These are phyloP conservation scores for Cytospora chrysosperma DNA, from an alignment of 2,329 filamentous ascomycete species.

Conservation along the genomic window DNA sequence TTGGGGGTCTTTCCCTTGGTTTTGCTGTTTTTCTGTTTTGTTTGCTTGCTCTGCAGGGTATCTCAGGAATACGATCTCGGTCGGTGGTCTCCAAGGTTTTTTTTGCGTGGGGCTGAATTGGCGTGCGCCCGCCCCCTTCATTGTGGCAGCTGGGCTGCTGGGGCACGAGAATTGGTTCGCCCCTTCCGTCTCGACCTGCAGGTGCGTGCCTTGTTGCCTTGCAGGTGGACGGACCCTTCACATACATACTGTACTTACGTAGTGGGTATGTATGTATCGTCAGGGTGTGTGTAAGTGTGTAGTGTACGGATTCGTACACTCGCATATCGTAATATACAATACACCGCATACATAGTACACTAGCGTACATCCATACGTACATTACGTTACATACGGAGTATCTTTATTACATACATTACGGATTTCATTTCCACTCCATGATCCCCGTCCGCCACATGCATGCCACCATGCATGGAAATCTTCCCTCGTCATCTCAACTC, in stretches of 20 bases:
- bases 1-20: no score
- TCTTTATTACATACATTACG: background rate
- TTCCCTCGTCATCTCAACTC: background rate
- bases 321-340: no score
- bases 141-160: background rate
- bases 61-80: background rate
- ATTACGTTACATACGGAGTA: background rate
- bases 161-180: background rate
- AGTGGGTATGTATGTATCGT: background rate
- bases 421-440: no score
- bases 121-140: background rate
- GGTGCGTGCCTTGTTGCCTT: background rate
- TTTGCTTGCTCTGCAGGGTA: background rate
- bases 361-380: background rate
- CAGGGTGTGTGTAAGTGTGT: no score
- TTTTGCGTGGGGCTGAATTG: background rate
- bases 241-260: background rate
- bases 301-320: background rate
- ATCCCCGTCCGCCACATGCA: conserved; percentile 13
- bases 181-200: background rate
- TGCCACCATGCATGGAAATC: conserved; percentile 8
- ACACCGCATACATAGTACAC: no score
- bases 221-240: no score
- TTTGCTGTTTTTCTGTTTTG: no score
- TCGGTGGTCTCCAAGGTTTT: background rate